Conservation (phyloP, 1,284 basidiomycete species). For the Bondarzewia mesenterica region DNA sequence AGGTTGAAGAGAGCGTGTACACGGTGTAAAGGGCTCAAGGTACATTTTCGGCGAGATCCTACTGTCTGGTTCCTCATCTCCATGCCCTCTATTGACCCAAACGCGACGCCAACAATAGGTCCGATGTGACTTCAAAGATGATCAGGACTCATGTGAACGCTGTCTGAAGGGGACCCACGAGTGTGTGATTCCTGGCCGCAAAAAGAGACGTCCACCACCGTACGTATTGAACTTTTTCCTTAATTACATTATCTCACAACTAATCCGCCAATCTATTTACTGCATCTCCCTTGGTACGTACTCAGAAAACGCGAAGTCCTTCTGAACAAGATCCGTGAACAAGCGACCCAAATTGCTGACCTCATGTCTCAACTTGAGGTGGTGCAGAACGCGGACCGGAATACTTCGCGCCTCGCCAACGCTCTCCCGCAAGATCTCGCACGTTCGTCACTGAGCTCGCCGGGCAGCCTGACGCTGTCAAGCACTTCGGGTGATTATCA, state of each 20-base stretch:
- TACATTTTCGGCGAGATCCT: too few relatives aligned
- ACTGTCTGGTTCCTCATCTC: neutral
- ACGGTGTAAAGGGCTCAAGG: conserved; percentile 70
- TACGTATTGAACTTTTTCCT: conserved; percentile 29
- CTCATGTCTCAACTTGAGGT: conserved; percentile 40
- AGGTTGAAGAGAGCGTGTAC: conserved; percentile 35
- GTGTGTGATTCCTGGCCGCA: conserved; percentile 68
- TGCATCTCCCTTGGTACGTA: neutral
- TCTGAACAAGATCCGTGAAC: conserved; percentile 61
- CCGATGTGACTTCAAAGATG: conserved; percentile 61
- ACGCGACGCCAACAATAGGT: conserved; percentile 30
- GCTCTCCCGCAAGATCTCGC: conserved; percentile 4
- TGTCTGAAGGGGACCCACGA: conserved; percentile 59
- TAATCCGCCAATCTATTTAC: conserved; percentile 7
- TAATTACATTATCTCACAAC: neutral
- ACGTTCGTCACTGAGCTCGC: conserved; percentile 16
- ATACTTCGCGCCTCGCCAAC: conserved; percentile 3
- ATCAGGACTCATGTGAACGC: conserved; percentile 62
- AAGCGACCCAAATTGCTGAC: conserved; percentile 59
- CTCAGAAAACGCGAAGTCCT: conserved; percentile 71
- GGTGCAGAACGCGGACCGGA: conserved; percentile 5
- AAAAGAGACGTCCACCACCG: conserved; percentile 70
- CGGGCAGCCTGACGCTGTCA: conserved; percentile 17
- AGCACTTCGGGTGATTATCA: conserved; percentile 9
- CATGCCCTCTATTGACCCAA: neutral